Evolutionary conservation across 2,329 filamentous ascomycete species (phyloP).

Genomic region (Trichophyton benhamiae): DNA sequence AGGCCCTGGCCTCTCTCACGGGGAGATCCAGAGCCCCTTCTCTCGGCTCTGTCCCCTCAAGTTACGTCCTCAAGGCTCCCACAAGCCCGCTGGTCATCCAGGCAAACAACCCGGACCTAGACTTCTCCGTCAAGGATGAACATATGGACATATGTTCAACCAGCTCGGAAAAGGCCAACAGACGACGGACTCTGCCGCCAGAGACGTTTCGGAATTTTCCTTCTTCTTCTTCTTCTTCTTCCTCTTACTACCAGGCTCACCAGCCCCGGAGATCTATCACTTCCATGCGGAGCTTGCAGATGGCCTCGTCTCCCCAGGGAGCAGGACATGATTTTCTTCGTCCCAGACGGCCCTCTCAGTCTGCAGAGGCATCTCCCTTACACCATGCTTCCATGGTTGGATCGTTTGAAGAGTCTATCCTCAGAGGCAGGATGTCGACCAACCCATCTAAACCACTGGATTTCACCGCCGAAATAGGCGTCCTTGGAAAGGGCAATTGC

Average conservation of each 20-base stretch:
- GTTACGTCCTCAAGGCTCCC: constrained; percentile 73
- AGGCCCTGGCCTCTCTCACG: neutral
- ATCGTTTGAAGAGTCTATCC: constrained; percentile 92
- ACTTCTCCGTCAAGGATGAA: constrained; percentile 46
- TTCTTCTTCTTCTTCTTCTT: constrained; percentile 36
- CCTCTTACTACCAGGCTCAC: constrained; percentile 61
- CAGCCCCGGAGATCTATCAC: constrained; percentile 65
- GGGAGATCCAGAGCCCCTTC: constrained; percentile 43
- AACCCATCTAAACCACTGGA: constrained; percentile 84
- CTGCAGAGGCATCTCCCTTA: constrained; percentile 61
- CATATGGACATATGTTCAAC: constrained; percentile 37
- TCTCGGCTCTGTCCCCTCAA: constrained; percentile 59
- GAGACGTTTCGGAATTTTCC: constrained; percentile 42
- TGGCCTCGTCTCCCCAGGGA: constrained; percentile 34
- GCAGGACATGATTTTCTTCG: constrained; percentile 8
- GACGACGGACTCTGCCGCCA: constrained; percentile 62
- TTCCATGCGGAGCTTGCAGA: constrained; percentile 42
- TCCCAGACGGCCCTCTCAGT: constrained; percentile 53
- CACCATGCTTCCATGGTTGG: constrained; percentile 94
- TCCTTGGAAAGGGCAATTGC: constrained; percentile 78
- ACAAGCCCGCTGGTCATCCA: constrained; percentile 88
- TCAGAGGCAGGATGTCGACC: constrained; percentile 92
- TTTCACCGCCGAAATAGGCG: constrained; percentile 90
- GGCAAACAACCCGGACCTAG: constrained; percentile 67
- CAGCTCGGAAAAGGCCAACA: constrained; percentile 39